Base-by-base conservation (phyloP, 768 basidiomycete genomes). In the Boletus sp. region DNA sequence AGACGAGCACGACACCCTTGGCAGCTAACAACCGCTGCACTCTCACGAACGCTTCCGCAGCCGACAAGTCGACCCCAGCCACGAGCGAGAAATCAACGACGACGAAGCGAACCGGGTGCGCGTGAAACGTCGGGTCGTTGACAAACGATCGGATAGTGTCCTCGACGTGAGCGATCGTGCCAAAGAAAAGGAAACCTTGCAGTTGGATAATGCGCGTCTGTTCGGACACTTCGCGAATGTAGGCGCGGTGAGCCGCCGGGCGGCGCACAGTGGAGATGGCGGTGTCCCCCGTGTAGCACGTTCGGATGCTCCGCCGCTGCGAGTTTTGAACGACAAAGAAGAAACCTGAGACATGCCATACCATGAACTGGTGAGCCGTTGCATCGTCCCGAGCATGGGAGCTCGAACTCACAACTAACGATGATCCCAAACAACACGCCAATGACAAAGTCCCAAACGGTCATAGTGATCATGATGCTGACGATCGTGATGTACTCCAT, bases 321-420 rank as follows among this genome's bases (percentile, higher is more conserved):
- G 94, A 97, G 57, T 91, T 96, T 66, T 96, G 92, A 2, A 98
- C 80, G n/a, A 99, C 96, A 67, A 99, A 99, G 76, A 96, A 97
- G 72, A 98, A 79, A 65, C 89, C 91, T 92, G 40, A 41, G 36
- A 28, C 0, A 40, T 8, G 24, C 3, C 24, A 24, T 24, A 40
- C 24, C 30, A 17, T 2, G 29, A 18, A 28, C 12, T 7, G 32
- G 56, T 58, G 46, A 57, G 65, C 42, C 5, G 11, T 29, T 32
- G 17, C 5, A 47, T 30, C 45, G 17, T 36, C 5, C 1, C 14
- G 15, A n/a, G 10, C 11, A 5, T 7, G 48, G 10, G 37, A 5
- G 9, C 4, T 41, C 46, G 10, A 1, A 76, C 87, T 67, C 71
- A 88, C 94, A 97, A 65, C 92, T 92, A 55, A 94, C 85, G 54